Base-by-base conservation (phyloP, 2,329 filamentous ascomycete genomes). In the Aureobasidium namibiae region DNA sequence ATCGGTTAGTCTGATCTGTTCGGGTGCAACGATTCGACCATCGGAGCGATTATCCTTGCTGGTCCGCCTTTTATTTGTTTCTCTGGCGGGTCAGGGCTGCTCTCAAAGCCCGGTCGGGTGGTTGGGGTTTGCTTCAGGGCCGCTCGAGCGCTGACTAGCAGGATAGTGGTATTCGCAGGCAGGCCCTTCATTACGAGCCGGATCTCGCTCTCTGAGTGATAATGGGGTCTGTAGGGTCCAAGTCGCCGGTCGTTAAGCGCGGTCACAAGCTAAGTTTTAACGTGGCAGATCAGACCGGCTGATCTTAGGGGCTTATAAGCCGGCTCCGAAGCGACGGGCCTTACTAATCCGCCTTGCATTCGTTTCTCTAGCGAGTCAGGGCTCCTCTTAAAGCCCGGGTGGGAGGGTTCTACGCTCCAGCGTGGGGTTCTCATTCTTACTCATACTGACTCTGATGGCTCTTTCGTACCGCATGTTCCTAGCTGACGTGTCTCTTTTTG, bases 311-410 rank as follows among this genome's bases (percentile, higher is more conserved):
- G 39, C 14, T 13, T 18, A 18, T 3, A 34, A 44, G 18, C 46
- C 46, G 29, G 31, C 46, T 49, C 21, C 46, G 46, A 16, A 23
- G 10, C 46, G 29, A 36, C 23, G 11, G n/a, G 23, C 13, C 34
- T 52, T 52, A 33, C 33, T 52, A 18, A 34, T 52, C 34, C 48
- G 48, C 48, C 42, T 45, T 50, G 44, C 44, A 14, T 48, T 39
- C 13, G 34, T 26, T 26, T 26, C 34, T 39, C 33, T 52, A 29
- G 29, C 52, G 52, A 45, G 52, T 45, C 39, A 56, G 52, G 52
- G 52, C 52, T 56, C 16, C 52, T 56, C 41, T 26, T 3, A 18
- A 54, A 56, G 52, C 53, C 53, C 41, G 53, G 53, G 39, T 56
- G 53, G 53, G 53, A 56, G 53, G 53, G 53, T 56, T 45, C 29